Evolutionary conservation across 2,329 filamentous ascomycete species (phyloP), one percentile per base, ranked within the genome.

Genomic region (Neonectria punicea): DNA sequence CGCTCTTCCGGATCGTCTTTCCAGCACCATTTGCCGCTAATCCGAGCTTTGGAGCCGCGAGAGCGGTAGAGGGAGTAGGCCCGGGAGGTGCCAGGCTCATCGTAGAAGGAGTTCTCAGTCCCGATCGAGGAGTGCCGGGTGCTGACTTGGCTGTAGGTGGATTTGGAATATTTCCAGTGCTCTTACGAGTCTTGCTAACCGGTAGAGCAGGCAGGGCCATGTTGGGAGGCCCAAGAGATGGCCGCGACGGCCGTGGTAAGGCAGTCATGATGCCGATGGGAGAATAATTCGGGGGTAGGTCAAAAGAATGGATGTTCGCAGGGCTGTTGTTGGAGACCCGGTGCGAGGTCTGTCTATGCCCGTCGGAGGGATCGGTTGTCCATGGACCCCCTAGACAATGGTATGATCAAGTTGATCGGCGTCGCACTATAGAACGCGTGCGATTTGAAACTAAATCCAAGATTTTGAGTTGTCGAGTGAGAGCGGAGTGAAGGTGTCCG

Each of bases 1-100:
- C 91, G 1, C 92, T 92, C 80, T 97, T 97, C 67, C 94, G 89
- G 60, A 98, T 80, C 1, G 90, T 89, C 78, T 90, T 94, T 28
- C 89, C 88, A 5, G 87, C 83, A 34, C 83, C 82, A 67, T 87
- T 89, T 14, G 89, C 80, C 39, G 82, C 83, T 9, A 88, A 84
- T 6, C 84, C 79, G 2, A 86, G 83, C 64, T 86, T 87, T 18
- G 87, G 82, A 16, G 87, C 84, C 5, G 88, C 86, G 11, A 90
- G 79, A 54, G 84, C 82, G 5, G 86, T 84, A 10, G 82, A 83
- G 7, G 87, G 82, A 39, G 84, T 82, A 32, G 87, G 84, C 43
- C 86, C 84, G n/a, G 85, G 81, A 32, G 87, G 85, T 22, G 85
- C 83, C 41, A 85, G 53, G 57, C 73, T 81, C 44, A 86, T 85